Conservation (phyloP, 1,284 basidiomycete species). For the Ustilago crameri region DNA sequence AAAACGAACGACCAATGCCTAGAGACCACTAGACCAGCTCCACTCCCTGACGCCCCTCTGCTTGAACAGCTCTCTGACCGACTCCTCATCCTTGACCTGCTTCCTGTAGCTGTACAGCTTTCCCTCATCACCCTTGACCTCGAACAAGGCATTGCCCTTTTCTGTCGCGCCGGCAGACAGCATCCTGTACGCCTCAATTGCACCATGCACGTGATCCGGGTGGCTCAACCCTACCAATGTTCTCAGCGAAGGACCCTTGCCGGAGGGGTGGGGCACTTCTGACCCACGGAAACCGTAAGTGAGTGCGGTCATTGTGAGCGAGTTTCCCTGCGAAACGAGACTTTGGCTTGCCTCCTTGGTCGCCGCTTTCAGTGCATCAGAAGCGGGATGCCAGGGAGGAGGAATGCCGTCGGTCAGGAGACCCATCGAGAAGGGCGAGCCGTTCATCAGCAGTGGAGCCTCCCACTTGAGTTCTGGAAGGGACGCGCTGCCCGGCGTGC, state of each 20-base stretch:
- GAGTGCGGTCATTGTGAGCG: constrained; percentile 58
- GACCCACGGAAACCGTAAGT: constrained; percentile 56
- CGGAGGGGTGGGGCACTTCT: constrained; percentile 22
- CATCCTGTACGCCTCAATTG: constrained; percentile 56
- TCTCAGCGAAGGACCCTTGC: constrained; percentile 33
- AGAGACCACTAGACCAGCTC: constrained; percentile 50
- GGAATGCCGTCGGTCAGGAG: constrained; percentile 77
- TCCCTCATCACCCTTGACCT: constrained; percentile 1
- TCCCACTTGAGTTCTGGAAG: constrained; percentile 39
- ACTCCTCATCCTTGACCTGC: constrained; percentile 26
- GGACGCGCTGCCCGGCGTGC: not conserved
- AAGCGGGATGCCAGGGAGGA: constrained; percentile 88
- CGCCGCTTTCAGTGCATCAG: constrained; percentile 72
- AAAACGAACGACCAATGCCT: not conserved
- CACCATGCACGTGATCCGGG: constrained; percentile 63
- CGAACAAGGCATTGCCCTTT: constrained; percentile 13
- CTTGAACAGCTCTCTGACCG: constrained; percentile 27
- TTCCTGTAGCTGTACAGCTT: constrained; percentile 22
- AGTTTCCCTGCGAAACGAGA: constrained; percentile 33
- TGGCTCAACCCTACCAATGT: constrained; percentile 64
- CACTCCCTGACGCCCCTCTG: constrained; percentile 38
- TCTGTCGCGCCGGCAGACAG: constrained; percentile 32
- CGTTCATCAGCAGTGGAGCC: constrained; percentile 77
- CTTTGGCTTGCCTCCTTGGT: constrained; percentile 36
- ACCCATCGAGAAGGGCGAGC: constrained; percentile 92